Base-by-base conservation (phyloP, 78 protist species). In the Isochrysis galbana region DNA sequence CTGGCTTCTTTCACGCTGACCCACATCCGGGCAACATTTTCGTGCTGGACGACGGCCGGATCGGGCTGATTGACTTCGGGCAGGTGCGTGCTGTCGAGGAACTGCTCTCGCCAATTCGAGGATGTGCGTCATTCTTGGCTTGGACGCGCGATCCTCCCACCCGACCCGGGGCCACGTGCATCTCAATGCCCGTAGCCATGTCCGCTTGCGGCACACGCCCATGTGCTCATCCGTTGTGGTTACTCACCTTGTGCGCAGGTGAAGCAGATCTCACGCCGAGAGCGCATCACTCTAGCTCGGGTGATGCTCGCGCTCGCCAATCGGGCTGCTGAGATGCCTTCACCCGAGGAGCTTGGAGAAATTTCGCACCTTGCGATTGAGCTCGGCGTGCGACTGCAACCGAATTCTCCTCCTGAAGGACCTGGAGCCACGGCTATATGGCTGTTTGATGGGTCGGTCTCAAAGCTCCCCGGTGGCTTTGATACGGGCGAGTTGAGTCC, bases 11-110 rank as follows among this genome's bases (percentile, higher is more conserved):
- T 82, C 92, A 94, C 70, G 95, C 94, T 10, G 95, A 94, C 82
- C 94, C 94, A 34, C 95, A 94, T 72, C 93, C 95, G 32, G 95
- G 95, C 38, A 94, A 94, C 90, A 70, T 94, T 34, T 67, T 94
- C 77, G 94, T 94, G 82, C 2, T 86, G 32, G 36, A 7, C 34
- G 95, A 94, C 87, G 95, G 95, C 25, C 83, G 94, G 1, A 69
- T 94, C 32, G 95, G 95, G 22, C 92, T 94, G 23, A 83, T 94
- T 47, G 95, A 94, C 86, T 94, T 69, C 36, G 95, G 95, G 5
- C 95, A 94, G 70, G 95, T 21, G 19, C 10, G 67, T 54, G 67
- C n/a, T n/a, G n/a, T n/a, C n/a, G n/a, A n/a, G n/a, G n/a, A n/a
- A n/a, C n/a, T n/a, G n/a, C n/a, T n/a, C n/a, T n/a, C n/a, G n/a